phyloP scores from a whole-genome alignment of 1,284 basidiomycete species.

The Leccinum pachyderme region DNA sequence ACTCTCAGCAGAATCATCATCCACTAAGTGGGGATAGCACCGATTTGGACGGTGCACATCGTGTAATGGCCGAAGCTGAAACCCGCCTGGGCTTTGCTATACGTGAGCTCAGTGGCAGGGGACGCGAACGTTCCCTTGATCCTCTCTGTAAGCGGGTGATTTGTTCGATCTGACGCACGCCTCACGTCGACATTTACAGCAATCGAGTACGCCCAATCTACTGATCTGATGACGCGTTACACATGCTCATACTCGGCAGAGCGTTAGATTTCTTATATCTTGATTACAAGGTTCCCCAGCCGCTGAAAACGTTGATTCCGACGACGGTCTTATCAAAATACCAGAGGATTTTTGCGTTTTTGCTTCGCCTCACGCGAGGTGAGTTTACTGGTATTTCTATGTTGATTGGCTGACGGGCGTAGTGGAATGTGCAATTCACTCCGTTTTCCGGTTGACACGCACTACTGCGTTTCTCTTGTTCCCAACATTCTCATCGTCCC shows the following conservation, averaged over 20 bases:
- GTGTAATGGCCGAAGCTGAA: constrained; percentile 63
- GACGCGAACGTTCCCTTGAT: constrained; percentile 74
- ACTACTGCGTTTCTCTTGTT: constrained; percentile 49
- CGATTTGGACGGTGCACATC: constrained; percentile 25
- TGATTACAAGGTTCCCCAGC: constrained; percentile 77
- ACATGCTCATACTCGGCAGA: constrained; percentile 45
- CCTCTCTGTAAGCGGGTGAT: constrained; percentile 58
- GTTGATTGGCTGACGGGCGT: constrained; percentile 2
- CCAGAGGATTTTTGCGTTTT: constrained; percentile 75
- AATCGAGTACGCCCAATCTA: constrained; percentile 25
- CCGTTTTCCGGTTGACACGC: constrained; percentile 64
- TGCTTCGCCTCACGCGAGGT: constrained; percentile 78
- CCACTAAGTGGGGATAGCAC: constrained; percentile 3
- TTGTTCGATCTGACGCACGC: not conserved
- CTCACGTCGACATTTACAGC: constrained; percentile 19
- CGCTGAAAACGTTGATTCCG: constrained; percentile 70
- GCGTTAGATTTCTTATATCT: constrained; percentile 87
- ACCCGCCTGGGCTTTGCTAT: constrained; percentile 81
- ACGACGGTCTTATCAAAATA: constrained; percentile 76
- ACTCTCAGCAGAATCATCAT: constrained; percentile 51
- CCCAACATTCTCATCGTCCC: constrained; percentile 51
- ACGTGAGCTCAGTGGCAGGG: constrained; percentile 62
- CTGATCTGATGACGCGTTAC: constrained; percentile 51
- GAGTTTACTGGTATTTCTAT: constrained; percentile 11
- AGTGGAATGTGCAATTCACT: constrained; percentile 73